Evolutionary conservation across 2,329 filamentous ascomycete species (phyloP).

Genomic region (Arthrobotrys sinensis): DNA sequence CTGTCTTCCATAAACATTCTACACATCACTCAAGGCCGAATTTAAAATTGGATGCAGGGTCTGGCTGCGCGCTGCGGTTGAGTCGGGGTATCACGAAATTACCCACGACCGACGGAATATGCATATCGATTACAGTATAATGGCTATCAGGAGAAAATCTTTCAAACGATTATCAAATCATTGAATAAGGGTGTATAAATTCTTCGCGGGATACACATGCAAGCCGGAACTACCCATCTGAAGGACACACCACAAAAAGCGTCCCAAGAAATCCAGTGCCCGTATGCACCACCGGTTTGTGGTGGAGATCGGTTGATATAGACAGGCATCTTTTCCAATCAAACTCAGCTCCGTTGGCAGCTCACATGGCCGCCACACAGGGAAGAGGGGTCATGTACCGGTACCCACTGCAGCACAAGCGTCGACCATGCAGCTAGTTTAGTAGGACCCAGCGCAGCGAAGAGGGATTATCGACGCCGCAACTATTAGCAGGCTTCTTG

Average conservation of each 20-base stretch:
- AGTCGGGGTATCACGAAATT: slow-evolving; percentile 27
- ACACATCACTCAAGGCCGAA: slow-evolving; percentile 8
- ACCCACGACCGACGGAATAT: slow-evolving; percentile 18
- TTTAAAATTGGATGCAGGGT: slow-evolving; percentile 53
- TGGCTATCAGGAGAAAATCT: neutral
- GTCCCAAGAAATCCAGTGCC: slow-evolving; percentile 8
- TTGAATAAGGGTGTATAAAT: slow-evolving; percentile 12
- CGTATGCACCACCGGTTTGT: slow-evolving; percentile 13
- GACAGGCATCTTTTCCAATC: slow-evolving; percentile 54
- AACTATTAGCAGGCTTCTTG: slow-evolving; percentile 21
- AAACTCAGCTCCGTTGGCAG: slow-evolving; percentile 54
- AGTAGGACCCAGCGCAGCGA: slow-evolving; percentile 19
- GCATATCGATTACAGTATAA: slow-evolving; percentile 25
- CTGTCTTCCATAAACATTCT: neutral
- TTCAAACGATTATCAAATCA: slow-evolving; percentile 27
- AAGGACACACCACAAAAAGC: slow-evolving; percentile 5
- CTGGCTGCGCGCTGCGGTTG: neutral
- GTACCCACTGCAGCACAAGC: slow-evolving; percentile 29
- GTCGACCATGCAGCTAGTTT: slow-evolving; percentile 26
- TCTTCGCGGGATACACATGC: slow-evolving; percentile 10
- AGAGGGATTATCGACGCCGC: slow-evolving; percentile 31
- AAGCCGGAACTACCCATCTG: slow-evolving; percentile 25
- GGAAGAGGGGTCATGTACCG: slow-evolving; percentile 48
- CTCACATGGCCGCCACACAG: slow-evolving; percentile 61
- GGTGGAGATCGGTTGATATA: slow-evolving; percentile 49